A percentile compares a stretch with the other conserved stretches of the same genome.
phyloP scores from a whole-genome alignment of 805 yeast genomes.

The Starmerella powellii region DNA sequence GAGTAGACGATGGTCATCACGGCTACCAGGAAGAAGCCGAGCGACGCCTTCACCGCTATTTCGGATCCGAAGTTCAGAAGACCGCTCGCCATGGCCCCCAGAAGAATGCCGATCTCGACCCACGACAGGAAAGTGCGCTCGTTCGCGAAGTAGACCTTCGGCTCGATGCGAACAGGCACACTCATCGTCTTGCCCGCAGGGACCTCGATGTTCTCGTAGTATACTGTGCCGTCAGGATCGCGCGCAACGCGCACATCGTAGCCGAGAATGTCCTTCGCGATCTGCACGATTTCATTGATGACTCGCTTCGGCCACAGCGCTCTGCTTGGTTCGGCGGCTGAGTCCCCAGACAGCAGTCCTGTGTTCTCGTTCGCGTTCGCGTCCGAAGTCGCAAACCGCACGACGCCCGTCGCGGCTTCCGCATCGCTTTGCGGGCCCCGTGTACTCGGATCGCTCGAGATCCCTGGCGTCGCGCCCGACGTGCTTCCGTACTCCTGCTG shows the following conservation, averaged over 20 bases:
- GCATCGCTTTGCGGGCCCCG: conserved; percentile 10
- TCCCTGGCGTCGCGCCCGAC: neutral
- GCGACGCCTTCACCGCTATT: conserved; percentile 64
- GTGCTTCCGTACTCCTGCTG: conserved; percentile 10
- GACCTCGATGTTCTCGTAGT: conserved; percentile 44
- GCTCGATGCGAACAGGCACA: conserved; percentile 93
- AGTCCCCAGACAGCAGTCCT: conserved; percentile 15
- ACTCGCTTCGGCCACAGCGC: conserved; percentile 3
- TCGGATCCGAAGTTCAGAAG: conserved; percentile 72
- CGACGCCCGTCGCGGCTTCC: conserved; percentile 15
- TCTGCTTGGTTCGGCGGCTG: conserved; percentile 4
- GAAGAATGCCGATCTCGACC: conserved; percentile 79
- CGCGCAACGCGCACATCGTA: conserved; percentile 32
- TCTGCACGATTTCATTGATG: neutral
- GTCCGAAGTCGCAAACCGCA: conserved; percentile 11
- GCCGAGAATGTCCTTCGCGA: conserved; percentile 14
- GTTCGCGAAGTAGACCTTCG: conserved; percentile 97
- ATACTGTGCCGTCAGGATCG: conserved; percentile 54
- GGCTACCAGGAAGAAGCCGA: conserved; percentile 77
- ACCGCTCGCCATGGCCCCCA: conserved; percentile 82
- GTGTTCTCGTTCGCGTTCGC: conserved; percentile 18
- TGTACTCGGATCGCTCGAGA: neutral
- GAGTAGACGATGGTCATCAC: conserved; percentile 62
- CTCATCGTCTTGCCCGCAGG: conserved; percentile 84
- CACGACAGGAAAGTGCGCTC: conserved; percentile 91